Conservation (phyloP, 2,329 filamentous ascomycete species). For the Penicillium oxalicum region DNA sequence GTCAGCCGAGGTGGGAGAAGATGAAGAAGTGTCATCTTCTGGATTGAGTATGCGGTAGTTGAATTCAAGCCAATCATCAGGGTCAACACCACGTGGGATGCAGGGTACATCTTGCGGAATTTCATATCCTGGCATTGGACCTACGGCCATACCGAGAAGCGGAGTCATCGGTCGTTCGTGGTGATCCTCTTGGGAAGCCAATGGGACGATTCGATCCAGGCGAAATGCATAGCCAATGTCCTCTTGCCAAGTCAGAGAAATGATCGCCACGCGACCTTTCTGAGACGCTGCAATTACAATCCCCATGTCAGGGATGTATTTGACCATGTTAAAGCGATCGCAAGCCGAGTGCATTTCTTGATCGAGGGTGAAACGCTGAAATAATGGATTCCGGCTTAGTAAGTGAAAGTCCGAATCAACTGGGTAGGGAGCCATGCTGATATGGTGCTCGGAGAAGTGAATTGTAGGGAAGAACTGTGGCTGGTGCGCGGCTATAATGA, state of each 20-base stretch:
- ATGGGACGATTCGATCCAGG: conserved; percentile 54
- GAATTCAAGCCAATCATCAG: conserved; percentile 15
- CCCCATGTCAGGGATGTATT: conserved; percentile 54
- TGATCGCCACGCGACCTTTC: conserved; percentile 51
- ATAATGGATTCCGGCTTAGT: conserved; percentile 26
- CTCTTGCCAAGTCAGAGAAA: conserved; percentile 44
- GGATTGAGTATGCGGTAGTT: conserved; percentile 16
- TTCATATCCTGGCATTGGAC: conserved; percentile 51
- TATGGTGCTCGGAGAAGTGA: conserved; percentile 38
- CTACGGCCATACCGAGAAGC: conserved; percentile 52
- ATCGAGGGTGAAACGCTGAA: conserved; percentile 23
- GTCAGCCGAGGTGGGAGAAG: neutral
- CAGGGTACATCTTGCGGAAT: conserved; percentile 30
- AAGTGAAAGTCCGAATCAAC: conserved; percentile 27
- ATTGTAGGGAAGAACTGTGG: conserved; percentile 34
- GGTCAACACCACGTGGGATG: conserved; percentile 24
- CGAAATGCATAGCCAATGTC: conserved; percentile 43
- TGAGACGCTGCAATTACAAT: conserved; percentile 54
- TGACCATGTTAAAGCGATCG: conserved; percentile 54
- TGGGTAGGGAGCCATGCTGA: conserved; percentile 33
- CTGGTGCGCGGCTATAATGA: conserved; percentile 15
- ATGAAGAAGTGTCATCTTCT: conserved; percentile 14
- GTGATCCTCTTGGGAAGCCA: conserved; percentile 43
- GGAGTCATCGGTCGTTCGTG: conserved; percentile 40
- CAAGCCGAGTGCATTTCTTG: conserved; percentile 21